These are phyloP conservation scores for Colletotrichum sp. DNA, from an alignment of 2,329 filamentous ascomycete genomes.

Conservation along the genomic window DNA sequence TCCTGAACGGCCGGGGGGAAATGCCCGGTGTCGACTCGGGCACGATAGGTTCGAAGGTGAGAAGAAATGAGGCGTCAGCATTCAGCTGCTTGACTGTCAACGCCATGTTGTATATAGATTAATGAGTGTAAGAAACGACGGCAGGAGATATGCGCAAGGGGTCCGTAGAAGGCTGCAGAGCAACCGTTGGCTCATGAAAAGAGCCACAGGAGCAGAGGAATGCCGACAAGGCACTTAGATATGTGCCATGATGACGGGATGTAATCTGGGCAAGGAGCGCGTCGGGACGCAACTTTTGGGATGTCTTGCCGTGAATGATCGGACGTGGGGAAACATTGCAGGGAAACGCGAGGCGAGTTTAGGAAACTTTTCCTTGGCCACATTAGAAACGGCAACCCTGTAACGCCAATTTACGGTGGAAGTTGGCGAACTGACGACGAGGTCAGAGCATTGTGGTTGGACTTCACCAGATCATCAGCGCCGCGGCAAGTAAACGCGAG, in stretches of 20 bases:
- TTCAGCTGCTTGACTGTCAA: conserved; percentile 69
- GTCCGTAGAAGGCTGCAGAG: not conserved
- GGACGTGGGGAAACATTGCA: not conserved
- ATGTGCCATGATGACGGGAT: conserved; percentile 8
- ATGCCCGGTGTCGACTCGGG: conserved; percentile 38
- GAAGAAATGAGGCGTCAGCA: conserved; percentile 67
- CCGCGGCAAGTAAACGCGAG: conserved; percentile 18
- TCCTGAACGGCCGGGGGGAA: conserved; percentile 61
- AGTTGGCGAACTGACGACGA: not conserved
- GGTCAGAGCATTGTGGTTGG: conserved; percentile 14
- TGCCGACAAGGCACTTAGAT: not conserved
- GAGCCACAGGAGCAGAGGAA: not conserved
- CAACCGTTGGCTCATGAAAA: not conserved
- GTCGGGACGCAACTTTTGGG: conserved; percentile 1
- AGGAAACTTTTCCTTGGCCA: conserved; percentile 4
- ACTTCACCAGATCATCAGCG: not conserved
- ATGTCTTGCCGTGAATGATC: conserved; percentile 1
- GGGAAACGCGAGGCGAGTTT: conserved; percentile 15
- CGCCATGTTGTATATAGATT: conserved; percentile 52
- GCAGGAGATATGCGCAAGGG: not conserved
- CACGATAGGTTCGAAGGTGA: conserved; percentile 64
- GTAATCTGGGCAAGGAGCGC: not conserved
- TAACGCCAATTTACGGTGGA: conserved; percentile 6
- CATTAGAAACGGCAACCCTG: conserved; percentile 10
- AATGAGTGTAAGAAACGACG: not conserved